Base-by-base conservation (phyloP, 768 basidiomycete genomes). In the Tephrocybe sp. region DNA sequence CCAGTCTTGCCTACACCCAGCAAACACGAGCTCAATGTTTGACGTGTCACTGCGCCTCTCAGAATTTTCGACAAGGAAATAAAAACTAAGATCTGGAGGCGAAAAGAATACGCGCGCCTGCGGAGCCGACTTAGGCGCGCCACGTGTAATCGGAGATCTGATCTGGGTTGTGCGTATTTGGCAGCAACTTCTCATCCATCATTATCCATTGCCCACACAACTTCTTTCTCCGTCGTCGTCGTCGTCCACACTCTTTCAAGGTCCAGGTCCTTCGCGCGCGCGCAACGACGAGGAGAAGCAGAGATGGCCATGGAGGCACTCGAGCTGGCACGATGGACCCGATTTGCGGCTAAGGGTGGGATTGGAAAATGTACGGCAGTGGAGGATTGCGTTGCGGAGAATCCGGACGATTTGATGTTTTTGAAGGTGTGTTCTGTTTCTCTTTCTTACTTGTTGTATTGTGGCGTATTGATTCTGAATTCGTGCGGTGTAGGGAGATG, bases 341-440 rank as follows among this genome's bases (percentile, higher is more conserved):
- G 91, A 32, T 92, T 93, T 63, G 91, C 91, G 0, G 80, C 74
- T 4, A 92, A 91, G 60, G 91, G 91, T 0, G 91, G 91, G 12
- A 90, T 93, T 45, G 91, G 91, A 4, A 86, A 75, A 57, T 91
- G 89, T 55, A 83, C 80, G 1, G 91, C 91, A 4, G 49, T 76
- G 21, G 74, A 77, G 45, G 90, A 94, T 64, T 90, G 87, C 59
- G 79, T 89, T 16, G 89, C 89, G 1, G 82, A 89, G 63, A 74
- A 76, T 31, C 64, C 78, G 9, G 84, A 84, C 19, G 91, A 93
- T 65, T 74, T 94, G 37, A 94, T 94, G 91, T 92, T 94, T 64
- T 66, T 93, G 41, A 84, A 87, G 78, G 89, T 83, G 47, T 40
- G 78, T 70, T 24, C 19, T n/a, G 32, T 53, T 24, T 16, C 9